Evolutionary conservation across 176 grass and related monocot genomes (phyloP).

Genomic region (Triticum dicoccoides): DNA sequence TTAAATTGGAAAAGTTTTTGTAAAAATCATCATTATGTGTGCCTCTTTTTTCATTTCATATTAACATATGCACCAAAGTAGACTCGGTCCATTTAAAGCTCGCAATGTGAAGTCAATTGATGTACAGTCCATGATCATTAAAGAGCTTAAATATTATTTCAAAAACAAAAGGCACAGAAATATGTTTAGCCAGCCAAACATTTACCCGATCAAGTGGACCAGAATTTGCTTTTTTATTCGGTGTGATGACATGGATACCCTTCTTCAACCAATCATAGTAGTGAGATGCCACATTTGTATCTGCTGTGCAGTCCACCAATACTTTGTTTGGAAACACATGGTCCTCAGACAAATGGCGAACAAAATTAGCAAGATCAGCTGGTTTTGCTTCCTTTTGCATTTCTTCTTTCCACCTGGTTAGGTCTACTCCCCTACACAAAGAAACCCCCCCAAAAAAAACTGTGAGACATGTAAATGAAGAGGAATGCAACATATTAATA

Average conservation of each 20-base stretch:
- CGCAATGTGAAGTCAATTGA: not conserved
- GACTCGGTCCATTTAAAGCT: not conserved
- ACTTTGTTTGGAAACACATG: conserved; percentile 96
- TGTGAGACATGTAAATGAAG: conserved; percentile 15
- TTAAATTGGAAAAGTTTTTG: not conserved
- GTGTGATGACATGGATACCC: conserved; percentile 94
- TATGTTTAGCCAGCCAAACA: conserved; percentile 24
- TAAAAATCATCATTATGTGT: not conserved
- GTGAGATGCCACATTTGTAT: conserved; percentile 76
- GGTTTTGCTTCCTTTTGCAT: conserved; percentile 54
- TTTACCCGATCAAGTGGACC: conserved; percentile 89
- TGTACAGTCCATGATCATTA: conserved; percentile 9
- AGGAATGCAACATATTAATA: conserved; percentile 19
- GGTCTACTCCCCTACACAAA: conserved; percentile 68
- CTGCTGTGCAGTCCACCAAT: conserved; percentile 95
- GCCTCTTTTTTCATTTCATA: not conserved
- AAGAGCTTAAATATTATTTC: not conserved
- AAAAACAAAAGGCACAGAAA: not conserved
- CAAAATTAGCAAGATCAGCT: conserved; percentile 66
- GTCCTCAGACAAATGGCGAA: conserved; percentile 76
- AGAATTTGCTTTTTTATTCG: conserved; percentile 97
- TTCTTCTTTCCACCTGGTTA: conserved; percentile 73
- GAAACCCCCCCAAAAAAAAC: not conserved
- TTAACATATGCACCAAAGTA: not conserved
- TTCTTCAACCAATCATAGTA: conserved; percentile 91